Percentiles rank a stretch among this genome's conserved stretches.
Conservation (phyloP, 176 grass and related monocot genomes). For the Aechmea fasciata region DNA sequence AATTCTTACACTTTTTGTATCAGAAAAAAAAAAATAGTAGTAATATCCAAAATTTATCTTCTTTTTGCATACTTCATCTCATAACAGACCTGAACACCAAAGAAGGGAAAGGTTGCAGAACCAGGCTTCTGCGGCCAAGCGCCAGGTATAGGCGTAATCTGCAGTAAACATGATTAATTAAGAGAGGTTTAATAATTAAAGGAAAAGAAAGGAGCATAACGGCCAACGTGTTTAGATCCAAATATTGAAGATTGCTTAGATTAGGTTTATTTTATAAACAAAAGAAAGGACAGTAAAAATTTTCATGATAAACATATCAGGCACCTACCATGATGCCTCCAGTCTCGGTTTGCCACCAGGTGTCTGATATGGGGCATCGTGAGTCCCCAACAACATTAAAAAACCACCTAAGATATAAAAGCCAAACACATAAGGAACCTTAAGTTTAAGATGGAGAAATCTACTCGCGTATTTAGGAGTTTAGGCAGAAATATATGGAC, state of each 20-base stretch:
- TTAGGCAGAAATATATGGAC: slow-evolving; percentile 24
- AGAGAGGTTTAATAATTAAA: not conserved
- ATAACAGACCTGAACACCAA: slow-evolving; percentile 74
- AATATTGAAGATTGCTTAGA: not conserved
- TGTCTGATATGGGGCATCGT: slow-evolving; percentile 90
- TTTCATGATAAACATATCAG: not conserved
- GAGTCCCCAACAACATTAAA: slow-evolving; percentile 78
- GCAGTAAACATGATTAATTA: slow-evolving; percentile 19
- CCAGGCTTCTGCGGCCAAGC: slow-evolving; percentile 95
- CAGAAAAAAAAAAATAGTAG: not conserved
- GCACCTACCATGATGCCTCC: slow-evolving; percentile 92
- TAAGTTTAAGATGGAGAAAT: not conserved
- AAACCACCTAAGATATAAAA: slow-evolving; percentile 63
- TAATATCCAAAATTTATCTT: not conserved
- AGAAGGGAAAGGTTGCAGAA: slow-evolving; percentile 93
- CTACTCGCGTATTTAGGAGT: not conserved
- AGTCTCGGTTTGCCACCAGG: slow-evolving; percentile 99
- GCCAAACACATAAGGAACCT: slow-evolving; percentile 14
- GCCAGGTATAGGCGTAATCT: slow-evolving; percentile 93
- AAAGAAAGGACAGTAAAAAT: slow-evolving; percentile 1
- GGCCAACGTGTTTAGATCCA: not conserved
- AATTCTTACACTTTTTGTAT: slow-evolving; percentile 2
- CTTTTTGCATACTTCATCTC: not conserved
- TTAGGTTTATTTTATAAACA: not conserved
- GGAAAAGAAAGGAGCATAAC: not conserved